Percentiles rank a stretch among this genome's conserved stretches.
These are phyloP conservation scores for Phoma sp. DNA, from an alignment of 2,329 filamentous ascomycete species.

Conservation along the genomic window DNA sequence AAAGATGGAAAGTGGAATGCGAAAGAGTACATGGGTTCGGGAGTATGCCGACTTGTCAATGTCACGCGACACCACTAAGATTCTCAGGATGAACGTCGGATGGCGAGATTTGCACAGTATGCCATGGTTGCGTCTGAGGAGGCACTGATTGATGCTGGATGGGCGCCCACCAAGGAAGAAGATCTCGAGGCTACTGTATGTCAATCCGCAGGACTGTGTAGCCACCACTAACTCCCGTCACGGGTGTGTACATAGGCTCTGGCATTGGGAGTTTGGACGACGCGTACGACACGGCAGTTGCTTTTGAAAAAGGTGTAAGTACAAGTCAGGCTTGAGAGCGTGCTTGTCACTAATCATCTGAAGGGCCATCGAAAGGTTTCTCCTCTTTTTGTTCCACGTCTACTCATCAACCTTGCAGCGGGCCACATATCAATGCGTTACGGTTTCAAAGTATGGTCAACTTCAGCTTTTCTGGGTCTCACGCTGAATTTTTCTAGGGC, in stretches of 20 bases:
- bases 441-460: slow-evolving; percentile 68
- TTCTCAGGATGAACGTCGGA: slow-evolving; percentile 71
- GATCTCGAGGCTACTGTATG: slow-evolving; percentile 74
- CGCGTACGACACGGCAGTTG: slow-evolving; percentile 82
- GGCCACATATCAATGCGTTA: slow-evolving; percentile 94
- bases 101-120: slow-evolving; percentile 93
- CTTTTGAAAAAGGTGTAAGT: slow-evolving; percentile 75
- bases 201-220: neutral
- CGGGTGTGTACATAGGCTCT: slow-evolving; percentile 91
- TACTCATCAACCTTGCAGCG: slow-evolving; percentile 93
- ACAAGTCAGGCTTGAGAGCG: neutral
- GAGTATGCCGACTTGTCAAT: neutral
- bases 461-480: no score
- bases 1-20: slow-evolving; percentile 56
- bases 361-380: slow-evolving; percentile 93
- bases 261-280: slow-evolving; percentile 95
- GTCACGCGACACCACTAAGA: neutral
- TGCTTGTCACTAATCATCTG: neutral
- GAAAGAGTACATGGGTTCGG: slow-evolving; percentile 53
- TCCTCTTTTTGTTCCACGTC: slow-evolving; percentile 88
- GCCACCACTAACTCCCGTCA: slow-evolving; percentile 11
- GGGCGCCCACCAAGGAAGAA: slow-evolving; percentile 67
- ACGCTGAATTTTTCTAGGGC: slow-evolving; percentile 59
- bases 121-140: slow-evolving; percentile 86
- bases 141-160: slow-evolving; percentile 82